Evolutionary conservation across 1,284 basidiomycete genomes (phyloP).

Genomic region (Heterobasidion occidentale): DNA sequence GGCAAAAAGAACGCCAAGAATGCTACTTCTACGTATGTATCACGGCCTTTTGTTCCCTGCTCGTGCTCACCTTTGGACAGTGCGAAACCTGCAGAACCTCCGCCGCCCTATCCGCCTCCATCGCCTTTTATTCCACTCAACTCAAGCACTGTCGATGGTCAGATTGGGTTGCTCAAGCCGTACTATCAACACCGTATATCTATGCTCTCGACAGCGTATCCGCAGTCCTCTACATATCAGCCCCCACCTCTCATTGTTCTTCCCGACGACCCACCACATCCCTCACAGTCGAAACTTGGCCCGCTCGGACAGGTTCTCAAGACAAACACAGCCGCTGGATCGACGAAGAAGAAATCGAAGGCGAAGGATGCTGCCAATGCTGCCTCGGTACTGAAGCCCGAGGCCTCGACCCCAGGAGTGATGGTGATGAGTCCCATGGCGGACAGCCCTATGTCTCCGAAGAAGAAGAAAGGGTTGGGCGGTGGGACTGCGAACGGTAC

Average conservation of each 20-base stretch:
- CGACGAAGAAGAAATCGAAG: slow-evolving; percentile 30
- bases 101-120: slow-evolving; percentile 82
- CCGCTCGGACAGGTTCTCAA: slow-evolving; percentile 64
- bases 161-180: slow-evolving; percentile 78
- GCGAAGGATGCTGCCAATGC: slow-evolving; percentile 21
- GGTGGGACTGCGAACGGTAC: slow-evolving; percentile 24
- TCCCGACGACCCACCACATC: slow-evolving; percentile 53
- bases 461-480: slow-evolving; percentile 27
- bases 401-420: background rate
- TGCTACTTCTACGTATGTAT: slow-evolving; percentile 41
- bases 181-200: slow-evolving; percentile 64
- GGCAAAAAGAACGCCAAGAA: slow-evolving; percentile 29
- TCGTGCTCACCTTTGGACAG: slow-evolving; percentile 22
- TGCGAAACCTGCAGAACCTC: slow-evolving; percentile 64
- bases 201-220: background rate
- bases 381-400: no score
- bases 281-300: slow-evolving; percentile 60
- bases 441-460: slow-evolving; percentile 10
- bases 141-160: slow-evolving; percentile 55
- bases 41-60: background rate
- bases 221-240: background rate
- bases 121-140: slow-evolving; percentile 72
- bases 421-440: background rate
- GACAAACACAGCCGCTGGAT: slow-evolving; percentile 20
- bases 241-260: slow-evolving; percentile 24